phyloP scores from a whole-genome alignment of 1,284 basidiomycete genomes.

The Fomitopsis schrenkii region DNA sequence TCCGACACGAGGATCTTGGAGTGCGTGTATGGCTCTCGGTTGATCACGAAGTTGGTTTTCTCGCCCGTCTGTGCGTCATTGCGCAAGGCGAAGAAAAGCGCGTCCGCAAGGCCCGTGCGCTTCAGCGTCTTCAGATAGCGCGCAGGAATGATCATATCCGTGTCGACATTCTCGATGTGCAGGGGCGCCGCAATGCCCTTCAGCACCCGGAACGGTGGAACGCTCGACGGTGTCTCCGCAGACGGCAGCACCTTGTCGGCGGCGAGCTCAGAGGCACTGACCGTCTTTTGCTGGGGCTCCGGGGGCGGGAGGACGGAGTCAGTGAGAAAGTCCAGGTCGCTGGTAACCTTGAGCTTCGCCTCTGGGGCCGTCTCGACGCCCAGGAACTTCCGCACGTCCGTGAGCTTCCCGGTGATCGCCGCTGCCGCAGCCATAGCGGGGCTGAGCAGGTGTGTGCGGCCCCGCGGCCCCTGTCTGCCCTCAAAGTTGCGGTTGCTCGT shows the following conservation, averaged over 20 bases:
- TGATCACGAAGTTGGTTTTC: constrained; percentile 87
- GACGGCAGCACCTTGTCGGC: constrained; percentile 40
- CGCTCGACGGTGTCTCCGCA: constrained; percentile 53
- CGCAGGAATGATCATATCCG: constrained; percentile 97
- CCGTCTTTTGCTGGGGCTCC: constrained; percentile 38
- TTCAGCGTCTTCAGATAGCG: constrained; percentile 95
- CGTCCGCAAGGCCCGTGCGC: constrained; percentile 88
- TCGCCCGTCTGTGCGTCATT: constrained; percentile 77
- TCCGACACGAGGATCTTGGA: constrained; percentile 87
- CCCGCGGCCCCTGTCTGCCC: constrained; percentile 88
- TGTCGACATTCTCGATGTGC: constrained; percentile 91
- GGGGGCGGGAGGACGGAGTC: constrained; percentile 72
- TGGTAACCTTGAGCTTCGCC: constrained; percentile 64
- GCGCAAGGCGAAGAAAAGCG: constrained; percentile 83
- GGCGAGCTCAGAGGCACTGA: constrained; percentile 28
- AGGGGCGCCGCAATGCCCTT: constrained; percentile 88
- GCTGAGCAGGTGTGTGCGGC: constrained; percentile 89
- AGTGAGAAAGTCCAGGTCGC: constrained; percentile 72
- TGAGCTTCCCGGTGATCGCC: constrained; percentile 84
- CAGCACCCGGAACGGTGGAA: constrained; percentile 76
- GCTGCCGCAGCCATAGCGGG: constrained; percentile 97
- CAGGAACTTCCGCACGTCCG: constrained; percentile 85
- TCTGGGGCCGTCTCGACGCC: constrained; percentile 44
- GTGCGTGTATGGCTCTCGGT: constrained; percentile 78
- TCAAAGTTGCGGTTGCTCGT: constrained; percentile 98